A percentile compares a stretch with the other conserved stretches of the same genome.
Evolutionary conservation across 176 grass and related monocot species (phyloP).

Genomic region (bread wheat (Triticum aestivum)): DNA sequence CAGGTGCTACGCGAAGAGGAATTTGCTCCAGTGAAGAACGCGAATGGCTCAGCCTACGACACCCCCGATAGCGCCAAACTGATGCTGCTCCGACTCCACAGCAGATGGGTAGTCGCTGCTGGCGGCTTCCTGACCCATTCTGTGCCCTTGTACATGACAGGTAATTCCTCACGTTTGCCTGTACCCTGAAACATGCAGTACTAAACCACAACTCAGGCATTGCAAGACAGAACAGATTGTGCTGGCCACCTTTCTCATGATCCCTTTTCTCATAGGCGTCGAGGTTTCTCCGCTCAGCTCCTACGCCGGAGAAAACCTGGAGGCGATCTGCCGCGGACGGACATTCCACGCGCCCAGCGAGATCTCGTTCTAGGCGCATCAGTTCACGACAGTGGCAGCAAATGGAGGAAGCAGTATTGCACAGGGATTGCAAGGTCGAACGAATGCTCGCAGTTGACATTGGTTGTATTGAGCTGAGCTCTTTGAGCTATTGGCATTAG

Average conservation of each 20-base stretch:
- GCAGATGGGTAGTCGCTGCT: constrained; percentile 97
- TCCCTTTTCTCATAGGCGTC: constrained; percentile 42
- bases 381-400: neutral
- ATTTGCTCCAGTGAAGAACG: constrained; percentile 98
- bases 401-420: neutral
- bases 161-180: constrained; percentile 27
- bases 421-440: constrained; percentile 16
- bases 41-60: constrained; percentile 78
- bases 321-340: constrained; percentile 76
- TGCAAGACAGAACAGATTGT: neutral
- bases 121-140: constrained; percentile 96
- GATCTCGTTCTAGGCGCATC: constrained; percentile 59
- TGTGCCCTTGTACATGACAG: constrained; percentile 94
- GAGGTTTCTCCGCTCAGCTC: constrained; percentile 88
- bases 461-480: neutral
- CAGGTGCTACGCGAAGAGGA: constrained; percentile 91
- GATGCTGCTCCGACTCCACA: constrained; percentile 96
- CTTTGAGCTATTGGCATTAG: neutral
- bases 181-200: neutral
- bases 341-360: constrained; percentile 91
- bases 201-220: neutral
- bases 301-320: constrained; percentile 75
- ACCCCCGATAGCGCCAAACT: constrained; percentile 79
- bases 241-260: neutral
- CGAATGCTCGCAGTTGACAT: neutral